Percentiles rank a stretch among this genome's conserved stretches.
These are phyloP conservation scores for Pyrenophora tritici-repentis DNA, from an alignment of 2,329 filamentous ascomycete species.

Conservation along the genomic window DNA sequence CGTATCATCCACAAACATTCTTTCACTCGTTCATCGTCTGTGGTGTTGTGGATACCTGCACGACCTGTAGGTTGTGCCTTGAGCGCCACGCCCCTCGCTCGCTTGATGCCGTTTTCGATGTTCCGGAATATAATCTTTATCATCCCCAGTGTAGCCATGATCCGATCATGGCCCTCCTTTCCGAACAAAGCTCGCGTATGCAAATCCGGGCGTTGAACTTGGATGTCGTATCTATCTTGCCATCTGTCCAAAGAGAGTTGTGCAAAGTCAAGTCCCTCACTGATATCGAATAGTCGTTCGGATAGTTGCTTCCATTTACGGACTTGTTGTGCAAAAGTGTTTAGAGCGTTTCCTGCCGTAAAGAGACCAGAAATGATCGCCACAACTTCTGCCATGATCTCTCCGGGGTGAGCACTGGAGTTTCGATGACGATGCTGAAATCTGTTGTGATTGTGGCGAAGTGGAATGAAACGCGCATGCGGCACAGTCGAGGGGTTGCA, in stretches of 20 bases:
- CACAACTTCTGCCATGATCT: slow-evolving; percentile 28
- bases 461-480: background rate
- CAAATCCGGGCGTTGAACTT: slow-evolving; percentile 20
- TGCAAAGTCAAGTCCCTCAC: slow-evolving; percentile 23
- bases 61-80: slow-evolving; percentile 9
- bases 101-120: slow-evolving; percentile 22
- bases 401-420: background rate
- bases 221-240: slow-evolving; percentile 31
- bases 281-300: slow-evolving; percentile 31
- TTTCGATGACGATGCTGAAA: background rate
- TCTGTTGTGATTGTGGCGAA: background rate
- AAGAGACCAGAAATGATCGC: slow-evolving; percentile 21
- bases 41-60: slow-evolving; percentile 1
- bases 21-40: slow-evolving; percentile 21
- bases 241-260: slow-evolving; percentile 29
- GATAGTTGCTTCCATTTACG: slow-evolving; percentile 25
- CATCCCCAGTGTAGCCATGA: slow-evolving; percentile 21
- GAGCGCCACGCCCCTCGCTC: slow-evolving; percentile 25
- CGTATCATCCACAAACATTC: slow-evolving; percentile 26
- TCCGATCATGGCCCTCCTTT: slow-evolving; percentile 23
- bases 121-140: slow-evolving; percentile 16
- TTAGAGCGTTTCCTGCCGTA: slow-evolving; percentile 23
- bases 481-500: background rate
- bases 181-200: slow-evolving; percentile 34
- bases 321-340: slow-evolving; percentile 25